Evolutionary conservation across 2,329 filamentous ascomycete genomes (phyloP), one percentile per base, ranked within the genome.

Genomic region (Cercospora sojina): DNA sequence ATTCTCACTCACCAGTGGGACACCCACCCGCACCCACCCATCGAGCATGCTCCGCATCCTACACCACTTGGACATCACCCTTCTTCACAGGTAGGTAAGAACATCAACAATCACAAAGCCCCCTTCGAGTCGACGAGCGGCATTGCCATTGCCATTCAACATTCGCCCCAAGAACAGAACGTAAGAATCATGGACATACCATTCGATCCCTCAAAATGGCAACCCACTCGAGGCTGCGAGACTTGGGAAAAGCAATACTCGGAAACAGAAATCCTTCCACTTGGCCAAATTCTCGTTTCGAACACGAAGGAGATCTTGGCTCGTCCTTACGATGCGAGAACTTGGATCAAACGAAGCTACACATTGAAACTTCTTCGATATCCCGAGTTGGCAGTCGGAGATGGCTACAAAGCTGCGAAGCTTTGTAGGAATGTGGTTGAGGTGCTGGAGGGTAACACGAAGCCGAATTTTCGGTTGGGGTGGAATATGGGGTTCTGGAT

Each of bases 301-400:
- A 61, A 72, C 16, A 74, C 72, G 1, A 64, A 62, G 5, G 53
- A 35, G 3, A 66, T 75, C 29, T 35, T 43, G 2, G 16, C 41
- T 3, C 62, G 69, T 31, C 72, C 75, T 7, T 77, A 77, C 66
- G 70, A 77, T 38, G 71, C 75, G 3, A 56, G 23, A 2, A 8
- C 18, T 3, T 77, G 75, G 75, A 61, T 72, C 2, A 12, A 25
- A 8, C 71, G 75, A 12, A 67, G 69, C 7, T 18, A 65, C 7
- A 72, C 67, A 2, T 61, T 75, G 5, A 47, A 29, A 12, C 9
- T 47, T 0, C 32, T 76, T 23, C 65, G 66, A 5, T 75, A 73
- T 47, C 74, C 75, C 3, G 75, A 77, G 56, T 69, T 76, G 4
- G 75, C 74, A 9, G 67, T 70, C 4, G 75, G 74, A 9, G 75